phyloP scores from a whole-genome alignment of 768 basidiomycete genomes.

The Piloderma croceum region DNA sequence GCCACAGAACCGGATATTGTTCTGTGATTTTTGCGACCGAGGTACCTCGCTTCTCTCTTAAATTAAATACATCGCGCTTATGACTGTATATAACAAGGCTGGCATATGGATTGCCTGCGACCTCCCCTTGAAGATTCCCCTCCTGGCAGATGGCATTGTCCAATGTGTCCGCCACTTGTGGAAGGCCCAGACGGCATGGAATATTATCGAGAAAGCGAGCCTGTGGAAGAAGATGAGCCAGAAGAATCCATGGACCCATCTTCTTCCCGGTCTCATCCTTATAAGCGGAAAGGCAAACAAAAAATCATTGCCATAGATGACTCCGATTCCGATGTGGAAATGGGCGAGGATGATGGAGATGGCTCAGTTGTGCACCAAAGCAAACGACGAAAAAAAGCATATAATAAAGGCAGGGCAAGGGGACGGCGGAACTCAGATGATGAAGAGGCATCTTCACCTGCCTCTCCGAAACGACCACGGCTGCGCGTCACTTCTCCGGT shows the following conservation, averaged over 20 bases:
- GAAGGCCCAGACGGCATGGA: conserved; percentile 6
- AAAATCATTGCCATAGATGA: conserved; percentile 32
- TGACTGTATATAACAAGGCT: conserved; percentile 43
- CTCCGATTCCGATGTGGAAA: conserved; percentile 29
- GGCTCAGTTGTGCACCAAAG: conserved; percentile 14
- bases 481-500: conserved; percentile 37
- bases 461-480: conserved; percentile 45
- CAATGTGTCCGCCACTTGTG: conserved; percentile 43
- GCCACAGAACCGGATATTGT: conserved; percentile 66
- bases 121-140: conserved; percentile 71
- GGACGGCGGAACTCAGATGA: conserved; percentile 12
- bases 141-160: conserved; percentile 75
- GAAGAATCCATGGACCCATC: conserved; percentile 42
- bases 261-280: conserved; percentile 28
- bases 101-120: conserved; percentile 76
- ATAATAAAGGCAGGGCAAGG: background rate
- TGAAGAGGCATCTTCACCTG: conserved; percentile 24
- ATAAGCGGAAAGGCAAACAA: conserved; percentile 27
- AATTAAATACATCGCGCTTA: conserved; percentile 7
- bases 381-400: conserved; percentile 8
- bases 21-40: conserved; percentile 94
- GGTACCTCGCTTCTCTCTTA: conserved; percentile 38
- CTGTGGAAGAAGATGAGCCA: conserved; percentile 1
- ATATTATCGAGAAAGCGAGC: conserved; percentile 5
- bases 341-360: conserved; percentile 23